Base-by-base conservation (phyloP, 768 basidiomycete species). In the Phlegmacium glaucopus region DNA sequence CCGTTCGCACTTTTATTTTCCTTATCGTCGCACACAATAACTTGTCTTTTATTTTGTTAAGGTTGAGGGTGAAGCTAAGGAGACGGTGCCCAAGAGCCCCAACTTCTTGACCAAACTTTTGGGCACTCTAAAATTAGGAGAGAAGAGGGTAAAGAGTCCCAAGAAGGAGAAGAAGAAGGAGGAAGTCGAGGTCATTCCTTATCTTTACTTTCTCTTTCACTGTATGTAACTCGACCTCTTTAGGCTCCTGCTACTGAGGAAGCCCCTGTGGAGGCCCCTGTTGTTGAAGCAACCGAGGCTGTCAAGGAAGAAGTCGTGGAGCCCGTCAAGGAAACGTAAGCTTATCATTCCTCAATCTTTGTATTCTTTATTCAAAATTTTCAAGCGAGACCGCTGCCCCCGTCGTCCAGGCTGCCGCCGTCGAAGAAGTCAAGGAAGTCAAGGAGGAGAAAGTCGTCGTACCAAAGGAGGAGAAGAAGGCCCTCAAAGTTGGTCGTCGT, bases 111-210 rank as follows among this genome's bases (percentile, higher is more conserved):
- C 82, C 57, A 93, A 87, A 70, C 71, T 94, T 52, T 82, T 94
- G 49, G 82, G 83, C 25, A 79, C 86, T 35, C 84, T 92, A 78
- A 90, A 88, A 73, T 51, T 52, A 41, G 35, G 39, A n/a, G 57
- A 58, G 52, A 88, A 84, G 75, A 81, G 83, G 68, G 66, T 61
- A 42, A 83, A 80, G 80, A 85, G 81, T 66, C 82, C 84, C 29
- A 88, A 87, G 77, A 87, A 86, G 71, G 80, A 84, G 64, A 87
- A 87, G 74, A 87, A 87, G 76, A 85, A 87, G 72, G 82, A 85
- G 56, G 83, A 84, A 61, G 63, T 66, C 10, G 81, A 81, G 72
- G 82, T 79, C 22, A 49, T 46, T 68, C 61, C n/a, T 38, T 36
- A 38, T 47, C 39, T 37, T 46, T 22, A 7, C 41, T 13, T 30